These are phyloP conservation scores for Ogataea degrootiae DNA, from an alignment of 805 yeast genomes.

Conservation along the genomic window DNA sequence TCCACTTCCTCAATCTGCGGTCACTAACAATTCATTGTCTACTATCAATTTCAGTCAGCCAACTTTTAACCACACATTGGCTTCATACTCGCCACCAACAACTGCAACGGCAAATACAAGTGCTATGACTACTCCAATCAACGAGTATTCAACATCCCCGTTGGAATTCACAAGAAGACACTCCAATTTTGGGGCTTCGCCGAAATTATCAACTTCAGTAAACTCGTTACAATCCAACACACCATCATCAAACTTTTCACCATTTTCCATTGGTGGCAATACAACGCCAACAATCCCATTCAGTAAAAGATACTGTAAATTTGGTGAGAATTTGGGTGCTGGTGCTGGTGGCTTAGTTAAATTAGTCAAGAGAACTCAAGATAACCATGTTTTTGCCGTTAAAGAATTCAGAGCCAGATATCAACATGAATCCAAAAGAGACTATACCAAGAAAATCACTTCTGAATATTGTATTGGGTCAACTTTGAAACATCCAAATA, in stretches of 20 bases:
- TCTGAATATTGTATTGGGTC: conserved; percentile 94
- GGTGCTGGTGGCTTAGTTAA: conserved; percentile 94
- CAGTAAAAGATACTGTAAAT: conserved; percentile 71
- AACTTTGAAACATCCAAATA: conserved; percentile 82
- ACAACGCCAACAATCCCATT: conserved; percentile 51
- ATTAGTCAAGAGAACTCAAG: conserved; percentile 62
- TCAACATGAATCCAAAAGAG: conserved; percentile 70
- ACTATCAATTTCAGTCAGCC: conserved; percentile 14
- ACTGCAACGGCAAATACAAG: conserved; percentile 4
- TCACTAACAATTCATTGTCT: conserved; percentile 7
- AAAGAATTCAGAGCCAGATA: conserved; percentile 83
- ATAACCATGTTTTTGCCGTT: conserved; percentile 77
- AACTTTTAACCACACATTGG: conserved; percentile 2
- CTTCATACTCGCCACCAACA: conserved; percentile 3
- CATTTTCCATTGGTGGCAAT: conserved; percentile 33
- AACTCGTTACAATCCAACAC: conserved; percentile 2
- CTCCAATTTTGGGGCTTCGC: conserved; percentile 10
- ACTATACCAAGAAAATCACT: conserved; percentile 87
- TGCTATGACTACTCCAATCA: conserved; percentile 7
- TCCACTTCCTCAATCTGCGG: conserved; percentile 6
- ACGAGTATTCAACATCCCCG: conserved; percentile 20
- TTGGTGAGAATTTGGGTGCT: conserved; percentile 85
- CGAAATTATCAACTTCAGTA: conserved; percentile 3
- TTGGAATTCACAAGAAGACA: conserved; percentile 13
- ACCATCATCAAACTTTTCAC: conserved; percentile 5